These are phyloP conservation scores for Hyaloscypha hepaticicola DNA, from an alignment of 495 filamentous ascomycete species.

Conservation along the genomic window DNA sequence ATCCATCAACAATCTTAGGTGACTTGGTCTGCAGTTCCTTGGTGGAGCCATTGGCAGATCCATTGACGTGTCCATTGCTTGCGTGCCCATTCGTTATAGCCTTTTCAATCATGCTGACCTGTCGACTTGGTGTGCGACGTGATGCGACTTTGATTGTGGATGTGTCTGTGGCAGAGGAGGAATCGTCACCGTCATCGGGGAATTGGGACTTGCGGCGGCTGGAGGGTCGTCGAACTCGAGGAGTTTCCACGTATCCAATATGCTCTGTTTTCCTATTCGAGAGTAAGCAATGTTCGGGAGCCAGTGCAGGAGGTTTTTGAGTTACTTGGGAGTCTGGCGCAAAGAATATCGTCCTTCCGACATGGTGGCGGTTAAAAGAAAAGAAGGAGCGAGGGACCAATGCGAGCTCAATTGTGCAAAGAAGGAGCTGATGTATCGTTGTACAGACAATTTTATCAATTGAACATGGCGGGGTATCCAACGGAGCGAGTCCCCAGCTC, in stretches of 20 bases:
- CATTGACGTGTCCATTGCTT: conserved; percentile 22
- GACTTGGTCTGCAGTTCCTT: conserved; percentile 31
- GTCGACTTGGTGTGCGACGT: conserved; percentile 31
- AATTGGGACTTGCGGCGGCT: conserved; percentile 44
- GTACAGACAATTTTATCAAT: not conserved
- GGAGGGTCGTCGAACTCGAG: conserved; percentile 41
- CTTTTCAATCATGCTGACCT: conserved; percentile 34
- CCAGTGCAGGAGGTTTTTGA: not conserved
- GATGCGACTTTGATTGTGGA: conserved; percentile 24
- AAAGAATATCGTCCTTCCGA: conserved; percentile 42
- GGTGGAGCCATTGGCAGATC: conserved; percentile 36
- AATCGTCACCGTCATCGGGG: conserved; percentile 26
- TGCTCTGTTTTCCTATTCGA: conserved; percentile 53
- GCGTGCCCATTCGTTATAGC: conserved; percentile 24
- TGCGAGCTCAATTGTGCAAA: conserved; percentile 5
- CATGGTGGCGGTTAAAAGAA: conserved; percentile 21
- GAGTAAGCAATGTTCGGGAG: conserved; percentile 7
- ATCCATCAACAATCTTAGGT: conserved; percentile 58
- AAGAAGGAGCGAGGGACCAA: conserved; percentile 23
- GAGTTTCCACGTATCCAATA: conserved; percentile 58
- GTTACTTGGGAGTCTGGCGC: conserved; percentile 50
- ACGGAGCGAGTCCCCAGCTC: not conserved
- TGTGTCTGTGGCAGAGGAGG: conserved; percentile 28
- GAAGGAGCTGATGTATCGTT: conserved; percentile 1
- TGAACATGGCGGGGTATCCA: conserved; percentile 7